Percentiles rank a stretch among this genome's conserved stretches.
phyloP scores from a whole-genome alignment of 106 monocot genomes.

The Cymbidium sinense region DNA sequence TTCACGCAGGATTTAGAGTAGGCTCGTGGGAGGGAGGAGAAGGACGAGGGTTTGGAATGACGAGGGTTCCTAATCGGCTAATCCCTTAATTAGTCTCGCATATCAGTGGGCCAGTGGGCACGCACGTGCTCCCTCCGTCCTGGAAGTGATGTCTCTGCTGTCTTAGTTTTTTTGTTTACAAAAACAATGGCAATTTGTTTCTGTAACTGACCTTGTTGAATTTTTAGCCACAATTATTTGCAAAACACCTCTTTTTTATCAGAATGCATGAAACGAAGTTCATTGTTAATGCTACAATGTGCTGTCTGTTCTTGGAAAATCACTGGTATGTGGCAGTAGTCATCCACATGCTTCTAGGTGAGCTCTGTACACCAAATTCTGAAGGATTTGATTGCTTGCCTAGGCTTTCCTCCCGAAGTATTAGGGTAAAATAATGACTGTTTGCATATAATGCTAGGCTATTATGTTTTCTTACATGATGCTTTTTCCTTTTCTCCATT shows the following conservation, averaged over 20 bases:
- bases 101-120: too few species aligned
- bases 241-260: neutral
- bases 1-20: too few species aligned
- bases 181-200: neutral
- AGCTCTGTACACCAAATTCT: neutral
- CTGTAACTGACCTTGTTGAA: neutral
- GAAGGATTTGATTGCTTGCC: neutral
- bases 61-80: too few species aligned
- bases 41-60: too few species aligned
- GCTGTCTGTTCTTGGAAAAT: neutral
- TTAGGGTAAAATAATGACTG: neutral
- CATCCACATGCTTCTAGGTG: neutral
- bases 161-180: neutral
- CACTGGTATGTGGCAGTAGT: neutral
- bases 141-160: neutral
- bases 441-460: neutral
- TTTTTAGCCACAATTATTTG: neutral
- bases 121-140: too few species aligned
- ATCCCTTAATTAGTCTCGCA: too few species aligned
- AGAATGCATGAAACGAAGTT: neutral
- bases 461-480: neutral
- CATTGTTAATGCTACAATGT: neutral
- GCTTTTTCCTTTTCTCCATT: neutral
- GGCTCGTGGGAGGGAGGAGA: too few species aligned
- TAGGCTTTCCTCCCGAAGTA: neutral